A percentile compares a stretch with the other conserved stretches of the same genome.
These are phyloP conservation scores for Brassica hybrid DNA, from an alignment of 441 rosid genomes.

Conservation along the genomic window DNA sequence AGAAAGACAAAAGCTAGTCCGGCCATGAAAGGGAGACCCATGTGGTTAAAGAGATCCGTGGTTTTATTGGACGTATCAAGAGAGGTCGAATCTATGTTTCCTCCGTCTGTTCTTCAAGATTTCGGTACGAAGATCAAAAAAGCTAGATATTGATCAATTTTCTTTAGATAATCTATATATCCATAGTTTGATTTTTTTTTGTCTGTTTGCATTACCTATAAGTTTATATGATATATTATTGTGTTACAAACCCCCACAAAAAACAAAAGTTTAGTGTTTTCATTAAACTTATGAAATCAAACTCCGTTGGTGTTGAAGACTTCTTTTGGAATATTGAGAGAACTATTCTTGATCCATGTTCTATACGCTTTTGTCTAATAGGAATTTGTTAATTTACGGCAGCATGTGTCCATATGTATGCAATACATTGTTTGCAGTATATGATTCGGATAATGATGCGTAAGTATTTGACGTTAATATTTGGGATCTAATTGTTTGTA, in stretches of 20 bases:
- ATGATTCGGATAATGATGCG: conserved; percentile 10
- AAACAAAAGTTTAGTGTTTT: neutral
- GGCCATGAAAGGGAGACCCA: conserved; percentile 49
- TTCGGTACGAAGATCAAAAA: conserved; percentile 68
- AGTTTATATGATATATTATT: conserved; percentile 17
- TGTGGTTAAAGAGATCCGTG: conserved; percentile 36
- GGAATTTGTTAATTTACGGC: neutral
- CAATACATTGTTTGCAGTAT: neutral
- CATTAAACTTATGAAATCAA: conserved; percentile 3
- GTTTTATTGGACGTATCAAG: conserved; percentile 62
- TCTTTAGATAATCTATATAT: neutral
- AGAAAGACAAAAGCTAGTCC: conserved; percentile 61
- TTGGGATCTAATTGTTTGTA: neutral
- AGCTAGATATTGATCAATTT: conserved; percentile 44
- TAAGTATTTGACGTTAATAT: neutral
- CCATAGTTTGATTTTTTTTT: conserved; percentile 4
- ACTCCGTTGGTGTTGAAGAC: neutral
- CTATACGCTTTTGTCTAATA: neutral
- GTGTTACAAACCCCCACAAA: neutral
- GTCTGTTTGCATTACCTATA: neutral
- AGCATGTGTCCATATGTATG: neutral
- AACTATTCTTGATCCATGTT: conserved; percentile 8
- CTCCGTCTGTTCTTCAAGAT: conserved; percentile 58
- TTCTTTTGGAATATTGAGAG: neutral
- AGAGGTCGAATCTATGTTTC: conserved; percentile 73